Evolutionary conservation across 345 rosid genomes (phyloP), one percentile per base, ranked within the genome.

Genomic region (Pistacia atlantica): DNA sequence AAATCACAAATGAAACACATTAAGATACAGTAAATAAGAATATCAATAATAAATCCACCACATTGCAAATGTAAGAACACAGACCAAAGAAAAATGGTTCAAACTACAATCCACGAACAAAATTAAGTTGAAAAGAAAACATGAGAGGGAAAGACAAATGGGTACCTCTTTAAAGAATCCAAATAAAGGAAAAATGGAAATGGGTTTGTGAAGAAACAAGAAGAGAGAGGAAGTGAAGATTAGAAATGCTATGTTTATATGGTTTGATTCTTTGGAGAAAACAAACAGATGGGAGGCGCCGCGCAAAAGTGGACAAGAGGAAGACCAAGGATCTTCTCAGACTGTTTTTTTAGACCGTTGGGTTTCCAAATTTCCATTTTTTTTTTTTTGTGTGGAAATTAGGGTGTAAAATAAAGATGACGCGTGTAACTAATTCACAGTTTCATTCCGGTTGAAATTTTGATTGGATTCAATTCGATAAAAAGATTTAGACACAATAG

Each of bases 231-330:
- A 22, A 62, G 54, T 35, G 48, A 42, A 17, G 37, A 71, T 59
- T 49, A 75, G 14, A 16, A 10, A 8, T 8, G 22, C 28, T 16
- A 28, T 37, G 9, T 46, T 63, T 59, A 16, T 72, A 22, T 51
- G 28, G 35, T 2, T 25, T 70, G 11, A 67, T 20, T 57, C 51
- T 14, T 33, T 2, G 59, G 74, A 25, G 57, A 45, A 28, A 84
- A 77, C 83, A 73, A 83, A 81, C 84, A 71, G 70, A 78, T 83
- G 85, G 82, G 51, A 63, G 80, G 84, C 63, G 25, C 76, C 31
- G 74, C 83, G 82, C 17, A 67, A 83, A 84, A 80, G 38, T 22
- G 49, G 80, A 77, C 1, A 3, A 54, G 42, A 38, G 42, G 7
- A 38, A 38, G 46, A 42, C 46, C 46, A 42, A 42, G 8, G 46